Evolutionary conservation across 768 basidiomycete genomes (phyloP).

Genomic region (Trametes gibbosa): DNA sequence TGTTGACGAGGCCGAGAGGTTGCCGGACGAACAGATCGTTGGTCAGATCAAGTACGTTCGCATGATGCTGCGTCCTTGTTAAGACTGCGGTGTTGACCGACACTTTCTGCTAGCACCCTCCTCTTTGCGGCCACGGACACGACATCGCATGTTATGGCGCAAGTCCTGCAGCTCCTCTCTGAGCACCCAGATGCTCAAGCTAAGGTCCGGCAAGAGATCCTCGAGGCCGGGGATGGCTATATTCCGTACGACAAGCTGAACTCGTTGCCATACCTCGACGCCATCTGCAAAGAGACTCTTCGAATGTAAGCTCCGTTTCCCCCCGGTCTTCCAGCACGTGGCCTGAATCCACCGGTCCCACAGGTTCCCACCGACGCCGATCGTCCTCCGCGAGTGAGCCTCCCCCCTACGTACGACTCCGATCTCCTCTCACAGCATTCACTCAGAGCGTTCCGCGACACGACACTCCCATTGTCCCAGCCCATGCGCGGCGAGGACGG

Average conservation of each 20-base stretch:
- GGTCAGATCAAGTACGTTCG: conserved; percentile 21
- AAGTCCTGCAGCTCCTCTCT: conserved; percentile 25
- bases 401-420: not conserved
- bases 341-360: not conserved
- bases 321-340: not conserved
- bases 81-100: not conserved
- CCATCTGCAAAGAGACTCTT: conserved; percentile 57
- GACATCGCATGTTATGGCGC: conserved; percentile 26
- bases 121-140: conserved; percentile 30
- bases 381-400: conserved; percentile 14
- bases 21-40: conserved; percentile 23
- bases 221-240: conserved; percentile 22
- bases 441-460: conserved; percentile 38
- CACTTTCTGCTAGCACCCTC: conserved; percentile 17
- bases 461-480: conserved; percentile 33
- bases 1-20: conserved; percentile 8
- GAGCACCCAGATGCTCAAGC: conserved; percentile 36
- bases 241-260: conserved; percentile 25
- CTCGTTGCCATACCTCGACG: conserved; percentile 59
- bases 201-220: conserved; percentile 28
- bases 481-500: conserved; percentile 12
- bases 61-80: not conserved
- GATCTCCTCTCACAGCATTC: not conserved
- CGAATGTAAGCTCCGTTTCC: conserved; percentile 46
- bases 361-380: conserved; percentile 14